Percentiles rank a stretch among this genome's conserved stretches.
Evolutionary conservation across 352 stramenopile species (phyloP).

Genomic region (Globisporangium abappressorium): DNA sequence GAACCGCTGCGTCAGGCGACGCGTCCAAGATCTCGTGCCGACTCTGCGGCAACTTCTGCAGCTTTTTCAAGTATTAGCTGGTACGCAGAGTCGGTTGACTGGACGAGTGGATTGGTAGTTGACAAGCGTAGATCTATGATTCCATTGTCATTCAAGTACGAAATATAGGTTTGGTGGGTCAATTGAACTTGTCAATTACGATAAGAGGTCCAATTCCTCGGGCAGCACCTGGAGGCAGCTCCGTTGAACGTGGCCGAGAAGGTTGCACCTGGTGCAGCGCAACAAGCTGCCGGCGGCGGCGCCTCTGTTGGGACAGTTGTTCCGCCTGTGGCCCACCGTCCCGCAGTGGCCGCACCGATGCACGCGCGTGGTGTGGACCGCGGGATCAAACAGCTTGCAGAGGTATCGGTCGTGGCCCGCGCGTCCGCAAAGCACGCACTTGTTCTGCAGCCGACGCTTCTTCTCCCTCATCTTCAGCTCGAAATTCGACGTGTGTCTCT

Average conservation of each 20-base stretch:
- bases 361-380: not conserved
- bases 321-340: not conserved
- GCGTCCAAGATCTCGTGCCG: conserved; percentile 53
- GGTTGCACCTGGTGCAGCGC: conserved; percentile 12
- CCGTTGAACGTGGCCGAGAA: conserved; percentile 3
- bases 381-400: not conserved
- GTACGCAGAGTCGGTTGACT: no score
- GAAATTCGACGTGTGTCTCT: not conserved
- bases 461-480: not conserved
- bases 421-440: not conserved
- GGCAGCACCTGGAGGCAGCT: not conserved
- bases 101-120: not conserved
- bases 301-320: not conserved
- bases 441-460: not conserved
- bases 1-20: not conserved
- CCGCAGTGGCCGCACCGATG: not conserved
- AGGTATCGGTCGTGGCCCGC: not conserved
- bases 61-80: conserved; percentile 61
- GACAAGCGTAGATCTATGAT: no score
- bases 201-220: not conserved
- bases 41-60: conserved; percentile 77
- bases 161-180: no score
- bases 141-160: no score
- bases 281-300: not conserved
- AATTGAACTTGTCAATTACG: no score